These are phyloP conservation scores for Ceratocystis huliohia DNA, from an alignment of 2,329 filamentous ascomycete genomes.

Conservation along the genomic window DNA sequence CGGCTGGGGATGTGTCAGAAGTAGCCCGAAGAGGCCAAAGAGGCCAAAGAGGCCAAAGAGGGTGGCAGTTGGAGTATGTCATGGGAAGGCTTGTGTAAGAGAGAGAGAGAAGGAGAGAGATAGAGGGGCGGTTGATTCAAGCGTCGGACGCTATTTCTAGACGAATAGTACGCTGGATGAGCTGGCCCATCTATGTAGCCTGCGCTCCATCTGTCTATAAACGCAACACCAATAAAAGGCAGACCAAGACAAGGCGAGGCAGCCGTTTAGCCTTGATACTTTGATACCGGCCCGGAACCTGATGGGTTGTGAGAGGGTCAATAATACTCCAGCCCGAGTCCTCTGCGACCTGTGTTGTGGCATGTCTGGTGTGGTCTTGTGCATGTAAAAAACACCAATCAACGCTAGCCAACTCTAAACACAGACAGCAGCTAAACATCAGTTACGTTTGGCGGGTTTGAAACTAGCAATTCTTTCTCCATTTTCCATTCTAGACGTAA, in stretches of 20 bases:
- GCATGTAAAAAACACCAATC: background rate
- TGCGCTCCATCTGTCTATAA: background rate
- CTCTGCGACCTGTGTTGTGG: no score
- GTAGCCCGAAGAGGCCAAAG: background rate
- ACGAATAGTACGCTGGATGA: background rate
- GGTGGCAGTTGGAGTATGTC: background rate
- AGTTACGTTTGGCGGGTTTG: background rate
- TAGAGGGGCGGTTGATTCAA: background rate
- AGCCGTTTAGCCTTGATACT: background rate
- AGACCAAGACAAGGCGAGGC: no score
- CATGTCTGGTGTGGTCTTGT: background rate
- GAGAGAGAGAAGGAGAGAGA: background rate
- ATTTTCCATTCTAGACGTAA: conserved; percentile 1
- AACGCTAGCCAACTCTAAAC: background rate
- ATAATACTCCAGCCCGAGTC: no score
- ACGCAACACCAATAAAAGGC: background rate
- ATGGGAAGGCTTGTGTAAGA: background rate
- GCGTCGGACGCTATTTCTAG: background rate
- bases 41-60: background rate
- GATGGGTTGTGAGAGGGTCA: background rate
- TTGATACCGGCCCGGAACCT: conserved; percentile 4
- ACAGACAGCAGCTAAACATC: background rate
- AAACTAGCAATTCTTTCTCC: background rate
- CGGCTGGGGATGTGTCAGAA: background rate
- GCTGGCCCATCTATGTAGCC: background rate